Conservation (phyloP, 208 protist genomes). For the Naegleria fowleri region DNA sequence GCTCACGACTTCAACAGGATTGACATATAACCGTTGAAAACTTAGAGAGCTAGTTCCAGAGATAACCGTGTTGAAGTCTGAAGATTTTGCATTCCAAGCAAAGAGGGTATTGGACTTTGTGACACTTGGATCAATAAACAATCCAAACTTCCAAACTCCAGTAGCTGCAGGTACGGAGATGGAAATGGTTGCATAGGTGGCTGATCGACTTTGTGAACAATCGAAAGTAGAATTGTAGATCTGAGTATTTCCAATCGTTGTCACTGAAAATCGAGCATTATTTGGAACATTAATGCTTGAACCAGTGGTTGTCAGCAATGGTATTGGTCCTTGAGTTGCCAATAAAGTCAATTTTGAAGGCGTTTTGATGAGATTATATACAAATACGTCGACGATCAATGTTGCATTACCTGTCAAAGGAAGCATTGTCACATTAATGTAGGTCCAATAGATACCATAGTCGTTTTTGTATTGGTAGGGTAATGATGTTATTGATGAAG, state of each 20-base stretch:
- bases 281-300: too few species aligned
- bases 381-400: too few species aligned
- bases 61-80: neutral
- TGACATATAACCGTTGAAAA: neutral
- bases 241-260: neutral
- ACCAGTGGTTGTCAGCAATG: too few species aligned
- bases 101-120: neutral
- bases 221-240: neutral
- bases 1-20: too few species aligned
- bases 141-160: neutral
- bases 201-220: neutral
- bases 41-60: neutral
- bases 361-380: neutral
- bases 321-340: neutral
- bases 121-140: neutral
- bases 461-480: too few species aligned
- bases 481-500: neutral
- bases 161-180: neutral
- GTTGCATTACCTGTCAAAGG: neutral
- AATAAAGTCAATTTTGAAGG: neutral
- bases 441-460: neutral
- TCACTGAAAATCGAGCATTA: neutral
- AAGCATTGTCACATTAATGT: neutral
- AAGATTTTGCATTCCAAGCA: neutral
- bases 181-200: neutral